A percentile compares a stretch with the other conserved stretches of the same genome.
Conservation (phyloP, 1,139 yeast genomes). For the Suhomyces bolitotheri region DNA sequence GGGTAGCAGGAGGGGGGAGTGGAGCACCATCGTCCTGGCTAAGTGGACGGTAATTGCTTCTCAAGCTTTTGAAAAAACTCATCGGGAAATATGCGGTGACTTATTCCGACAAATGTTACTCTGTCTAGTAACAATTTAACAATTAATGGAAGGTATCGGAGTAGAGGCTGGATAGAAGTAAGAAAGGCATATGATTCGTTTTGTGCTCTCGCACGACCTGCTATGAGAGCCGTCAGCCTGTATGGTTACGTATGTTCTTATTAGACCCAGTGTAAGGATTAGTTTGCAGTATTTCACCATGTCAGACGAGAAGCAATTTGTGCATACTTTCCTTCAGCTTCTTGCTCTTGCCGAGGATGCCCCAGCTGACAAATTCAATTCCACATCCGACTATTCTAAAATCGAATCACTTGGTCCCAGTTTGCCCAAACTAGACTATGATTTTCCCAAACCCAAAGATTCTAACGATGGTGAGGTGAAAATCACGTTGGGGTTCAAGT, state of each 20-base stretch:
- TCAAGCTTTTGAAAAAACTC: conserved; percentile 43
- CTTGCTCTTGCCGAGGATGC: conserved; percentile 29
- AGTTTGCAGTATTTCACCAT: no score
- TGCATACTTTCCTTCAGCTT: conserved; percentile 37
- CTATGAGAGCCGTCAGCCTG: no score
- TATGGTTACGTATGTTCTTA: no score
- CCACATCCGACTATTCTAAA: conserved; percentile 33
- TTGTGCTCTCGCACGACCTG: not conserved
- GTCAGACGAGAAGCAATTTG: conserved; percentile 23
- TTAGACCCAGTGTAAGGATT: no score
- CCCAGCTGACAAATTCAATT: conserved; percentile 29
- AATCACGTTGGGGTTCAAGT: conserved; percentile 33
- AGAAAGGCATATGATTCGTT: no score
- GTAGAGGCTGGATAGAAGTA: no score
- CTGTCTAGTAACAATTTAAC: no score
- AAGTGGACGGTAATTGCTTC: conserved; percentile 32
- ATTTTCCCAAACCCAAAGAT: conserved; percentile 27
- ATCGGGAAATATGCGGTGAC: conserved; percentile 20
- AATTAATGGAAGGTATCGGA: no score
- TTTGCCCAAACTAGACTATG: conserved; percentile 32
- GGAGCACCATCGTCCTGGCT: conserved; percentile 38
- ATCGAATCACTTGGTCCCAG: conserved; percentile 44
- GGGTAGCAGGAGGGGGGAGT: conserved; percentile 44
- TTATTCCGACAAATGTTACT: no score
- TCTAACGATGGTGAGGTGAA: conserved; percentile 8